phyloP scores from a whole-genome alignment of 306 rosid species.

The Trichosanthes cucumerina region DNA sequence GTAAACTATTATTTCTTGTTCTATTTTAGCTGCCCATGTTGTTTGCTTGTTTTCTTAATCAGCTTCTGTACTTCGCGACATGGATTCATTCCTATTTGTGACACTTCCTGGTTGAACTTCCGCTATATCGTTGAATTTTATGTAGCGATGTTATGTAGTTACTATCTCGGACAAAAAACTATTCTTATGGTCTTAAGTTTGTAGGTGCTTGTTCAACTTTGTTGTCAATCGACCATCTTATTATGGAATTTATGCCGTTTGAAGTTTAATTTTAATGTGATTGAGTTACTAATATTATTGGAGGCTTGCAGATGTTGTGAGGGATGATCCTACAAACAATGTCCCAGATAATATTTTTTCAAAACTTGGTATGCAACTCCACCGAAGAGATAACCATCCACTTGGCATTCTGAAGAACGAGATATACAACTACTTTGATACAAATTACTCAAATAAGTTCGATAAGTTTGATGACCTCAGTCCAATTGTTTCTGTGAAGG shows the following conservation, averaged over 20 bases:
- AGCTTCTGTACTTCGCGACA: not conserved
- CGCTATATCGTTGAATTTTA: not conserved
- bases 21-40: not conserved
- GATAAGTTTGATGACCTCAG: conserved; percentile 72
- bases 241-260: not conserved
- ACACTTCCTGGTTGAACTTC: not conserved
- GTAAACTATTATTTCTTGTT: conserved; percentile 21
- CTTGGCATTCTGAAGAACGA: conserved; percentile 88
- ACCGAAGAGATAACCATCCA: conserved; percentile 79
- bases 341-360: conserved; percentile 78
- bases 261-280: not conserved
- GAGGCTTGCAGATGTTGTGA: conserved; percentile 63
- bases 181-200: not conserved
- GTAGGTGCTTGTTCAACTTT: not conserved
- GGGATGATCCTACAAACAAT: conserved; percentile 86
- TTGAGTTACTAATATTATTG: conserved; percentile 2
- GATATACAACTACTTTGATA: conserved; percentile 65
- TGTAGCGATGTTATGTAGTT: not conserved
- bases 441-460: conserved; percentile 62
- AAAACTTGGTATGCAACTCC: conserved; percentile 91
- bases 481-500: conserved; percentile 71
- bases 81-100: not conserved
- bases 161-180: no score
- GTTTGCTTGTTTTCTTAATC: not conserved
- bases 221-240: not conserved